Evolutionary conservation across 805 yeast genomes (phyloP), one percentile per base, ranked within the genome.

Genomic region (Saccharomyces mikatae): DNA sequence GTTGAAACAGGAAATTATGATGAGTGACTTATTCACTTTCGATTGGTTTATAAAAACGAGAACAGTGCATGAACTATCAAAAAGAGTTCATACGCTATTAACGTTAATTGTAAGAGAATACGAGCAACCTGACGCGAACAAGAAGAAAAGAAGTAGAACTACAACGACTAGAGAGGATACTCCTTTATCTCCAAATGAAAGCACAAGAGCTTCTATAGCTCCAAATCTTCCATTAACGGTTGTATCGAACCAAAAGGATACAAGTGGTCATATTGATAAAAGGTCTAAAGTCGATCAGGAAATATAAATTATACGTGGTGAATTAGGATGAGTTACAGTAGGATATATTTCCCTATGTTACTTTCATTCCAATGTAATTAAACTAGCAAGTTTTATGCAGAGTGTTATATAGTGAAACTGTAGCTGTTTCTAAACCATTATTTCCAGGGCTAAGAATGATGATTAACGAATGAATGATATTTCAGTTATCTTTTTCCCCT

Each of bases 1-100:
- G 60, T 78, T 87, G 36, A 86, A 83, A 63, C 82, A 80, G 51
- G 90, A 84, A 57, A 82, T 86, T 11, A 65, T 74, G 58, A 71
- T 70, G 4, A 81, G 86, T 54, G 84, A 80, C 55, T 69, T 81
- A 46, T 87, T 87, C 71, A 76, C 76, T 44, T 87, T 84, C 64
- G 88, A 87, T 59, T 87, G 90, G 86, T 87, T 78, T 63, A 77
- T 87, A 61, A 74, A 76, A 51, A 83, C 91, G 0, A 75, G 95
- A 67, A 81, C 88, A 0, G 77, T 87, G 1, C 87, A 81, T 62
- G 96, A 87, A 58, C 62, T 87, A 36, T 80, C 84, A 14, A 79
- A 91, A 69, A 76, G 96, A 62, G 78, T 83, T 9, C 83, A 77
- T 47, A 85, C 94, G 0, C 71, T 87, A 46, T 66, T 87, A 48